These are phyloP conservation scores for Mimosa bimucronata DNA, from an alignment of 306 rosid genomes.

Conservation along the genomic window DNA sequence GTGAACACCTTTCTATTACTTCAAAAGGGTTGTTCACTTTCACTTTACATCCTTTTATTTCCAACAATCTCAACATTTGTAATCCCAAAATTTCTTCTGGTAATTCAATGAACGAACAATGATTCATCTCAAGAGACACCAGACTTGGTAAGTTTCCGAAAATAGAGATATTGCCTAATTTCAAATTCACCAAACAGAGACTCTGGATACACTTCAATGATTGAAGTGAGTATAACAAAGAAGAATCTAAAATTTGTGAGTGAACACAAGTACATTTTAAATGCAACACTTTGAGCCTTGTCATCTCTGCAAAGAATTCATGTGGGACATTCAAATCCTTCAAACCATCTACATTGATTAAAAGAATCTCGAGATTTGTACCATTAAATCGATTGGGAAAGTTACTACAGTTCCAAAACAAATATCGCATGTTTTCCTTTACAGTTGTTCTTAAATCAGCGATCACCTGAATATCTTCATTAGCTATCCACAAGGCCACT, in stretches of 20 bases:
- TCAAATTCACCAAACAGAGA: accelerated
- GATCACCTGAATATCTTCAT: background rate
- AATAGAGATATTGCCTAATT: slow-evolving; percentile 18
- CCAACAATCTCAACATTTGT: slow-evolving; percentile 32
- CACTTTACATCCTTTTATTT: slow-evolving; percentile 13
- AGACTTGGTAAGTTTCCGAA: slow-evolving; percentile 28
- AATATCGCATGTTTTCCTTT: background rate
- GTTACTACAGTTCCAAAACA: background rate
- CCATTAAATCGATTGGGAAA: background rate
- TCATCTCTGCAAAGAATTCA: slow-evolving; percentile 14
- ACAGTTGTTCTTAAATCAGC: background rate
- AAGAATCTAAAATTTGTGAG: background rate
- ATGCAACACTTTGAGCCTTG: slow-evolving; percentile 18
- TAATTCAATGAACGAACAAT: slow-evolving; percentile 35
- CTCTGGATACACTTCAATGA: background rate
- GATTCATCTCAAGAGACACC: background rate
- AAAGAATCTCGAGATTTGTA: slow-evolving; percentile 25
- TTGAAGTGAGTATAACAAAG: background rate
- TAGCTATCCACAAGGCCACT: slow-evolving; percentile 22
- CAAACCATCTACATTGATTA: background rate
- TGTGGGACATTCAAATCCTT: background rate
- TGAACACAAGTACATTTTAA: background rate
- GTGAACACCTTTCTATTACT: slow-evolving; percentile 31
- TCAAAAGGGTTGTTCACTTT: slow-evolving; percentile 20
- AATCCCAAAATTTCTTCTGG: slow-evolving; percentile 6